Evolutionary conservation across 306 rosid species (phyloP).

Genomic region (Cyclanthera cordifolia): DNA sequence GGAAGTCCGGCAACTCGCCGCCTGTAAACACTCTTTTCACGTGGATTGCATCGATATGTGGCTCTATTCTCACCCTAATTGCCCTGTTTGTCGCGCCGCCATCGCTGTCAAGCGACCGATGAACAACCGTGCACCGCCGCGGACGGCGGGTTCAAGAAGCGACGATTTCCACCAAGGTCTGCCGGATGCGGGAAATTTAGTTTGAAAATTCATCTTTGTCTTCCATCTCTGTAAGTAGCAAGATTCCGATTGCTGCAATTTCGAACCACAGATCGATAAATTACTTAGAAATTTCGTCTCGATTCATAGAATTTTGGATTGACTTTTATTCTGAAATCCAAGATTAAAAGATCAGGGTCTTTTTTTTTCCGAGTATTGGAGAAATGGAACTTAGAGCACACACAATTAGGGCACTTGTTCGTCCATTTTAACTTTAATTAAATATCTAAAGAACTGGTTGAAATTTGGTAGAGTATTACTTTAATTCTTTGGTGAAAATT

Average conservation of each 20-base stretch:
- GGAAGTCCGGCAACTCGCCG: slow-evolving; percentile 43
- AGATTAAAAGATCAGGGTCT: too few species aligned
- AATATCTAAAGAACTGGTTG: too few species aligned
- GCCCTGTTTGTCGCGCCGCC: slow-evolving; percentile 65
- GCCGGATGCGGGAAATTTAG: slow-evolving; percentile 13
- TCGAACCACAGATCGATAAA: neutral
- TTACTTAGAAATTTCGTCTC: too few species aligned
- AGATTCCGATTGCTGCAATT: neutral
- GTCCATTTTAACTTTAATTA: too few species aligned
- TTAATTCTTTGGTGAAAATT: too few species aligned
- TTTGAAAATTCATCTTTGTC: neutral
- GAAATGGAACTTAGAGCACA: too few species aligned
- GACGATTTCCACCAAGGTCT: slow-evolving; percentile 15
- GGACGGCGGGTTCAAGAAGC: neutral
- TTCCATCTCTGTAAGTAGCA: neutral
- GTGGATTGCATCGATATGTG: slow-evolving; percentile 48
- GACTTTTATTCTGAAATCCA: too few species aligned
- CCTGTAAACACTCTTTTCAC: slow-evolving; percentile 67
- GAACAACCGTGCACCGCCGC: neutral
- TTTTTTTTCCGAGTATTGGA: too few species aligned
- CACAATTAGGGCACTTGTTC: too few species aligned
- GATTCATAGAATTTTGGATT: too few species aligned
- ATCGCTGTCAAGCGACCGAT: slow-evolving; percentile 22
- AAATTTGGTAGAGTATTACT: too few species aligned
- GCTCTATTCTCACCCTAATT: slow-evolving; percentile 49